A percentile compares a stretch with the other conserved stretches of the same genome.
Evolutionary conservation across 805 yeast genomes (phyloP).

Genomic region (Kockiozyma suomiensis): DNA sequence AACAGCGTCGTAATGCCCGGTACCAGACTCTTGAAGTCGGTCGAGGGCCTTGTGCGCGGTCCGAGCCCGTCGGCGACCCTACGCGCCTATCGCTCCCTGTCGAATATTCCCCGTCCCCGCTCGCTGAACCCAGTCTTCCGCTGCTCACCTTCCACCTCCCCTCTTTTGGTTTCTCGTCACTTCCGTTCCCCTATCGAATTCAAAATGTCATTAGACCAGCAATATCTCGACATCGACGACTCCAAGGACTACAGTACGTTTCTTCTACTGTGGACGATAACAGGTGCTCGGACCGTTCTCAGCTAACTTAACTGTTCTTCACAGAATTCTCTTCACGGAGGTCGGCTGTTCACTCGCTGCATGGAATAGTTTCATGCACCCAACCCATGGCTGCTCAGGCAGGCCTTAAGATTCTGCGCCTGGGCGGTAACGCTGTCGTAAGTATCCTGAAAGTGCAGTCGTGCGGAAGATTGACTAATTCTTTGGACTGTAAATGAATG

Average conservation of each 20-base stretch:
- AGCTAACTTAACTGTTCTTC: not conserved
- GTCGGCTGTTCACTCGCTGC: conserved; percentile 71
- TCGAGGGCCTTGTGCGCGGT: conserved; percentile 2
- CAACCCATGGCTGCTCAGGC: conserved; percentile 80
- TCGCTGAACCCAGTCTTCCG: not conserved
- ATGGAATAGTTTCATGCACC: conserved; percentile 73
- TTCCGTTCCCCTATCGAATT: conserved; percentile 22
- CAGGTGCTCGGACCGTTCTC: not conserved
- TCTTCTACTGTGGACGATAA: not conserved
- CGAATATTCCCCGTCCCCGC: conserved; percentile 5
- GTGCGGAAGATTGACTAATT: no score
- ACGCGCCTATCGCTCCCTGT: conserved; percentile 11
- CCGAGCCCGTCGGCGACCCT: conserved; percentile 16
- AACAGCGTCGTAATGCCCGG: not conserved
- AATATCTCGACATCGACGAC: conserved; percentile 33
- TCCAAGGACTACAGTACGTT: conserved; percentile 3
- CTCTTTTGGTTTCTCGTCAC: not conserved
- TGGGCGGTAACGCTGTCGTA: conserved; percentile 64
- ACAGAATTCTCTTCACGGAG: conserved; percentile 57
- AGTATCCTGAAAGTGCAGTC: no score
- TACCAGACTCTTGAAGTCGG: not conserved
- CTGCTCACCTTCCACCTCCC: not conserved
- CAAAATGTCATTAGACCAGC: conserved; percentile 33
- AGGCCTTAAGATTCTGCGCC: conserved; percentile 62
- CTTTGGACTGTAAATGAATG: no score